Percentiles rank a stretch among this genome's conserved stretches.
These are phyloP conservation scores for Laburnicola sp. DNA, from an alignment of 2,329 filamentous ascomycete genomes.

Conservation along the genomic window DNA sequence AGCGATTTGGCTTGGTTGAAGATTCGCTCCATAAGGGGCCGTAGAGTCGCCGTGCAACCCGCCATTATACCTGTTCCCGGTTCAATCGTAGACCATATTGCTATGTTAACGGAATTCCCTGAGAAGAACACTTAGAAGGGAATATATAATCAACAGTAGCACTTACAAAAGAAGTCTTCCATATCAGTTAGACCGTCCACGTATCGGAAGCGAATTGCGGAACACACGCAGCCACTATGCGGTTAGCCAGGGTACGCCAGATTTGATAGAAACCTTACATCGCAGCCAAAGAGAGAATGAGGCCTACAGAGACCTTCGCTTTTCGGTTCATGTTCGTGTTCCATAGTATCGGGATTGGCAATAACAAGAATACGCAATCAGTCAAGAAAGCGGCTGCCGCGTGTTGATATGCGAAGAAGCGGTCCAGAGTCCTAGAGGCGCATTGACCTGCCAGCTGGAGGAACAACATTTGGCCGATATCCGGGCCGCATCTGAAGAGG, in stretches of 20 bases:
- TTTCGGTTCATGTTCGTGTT: constrained; percentile 58
- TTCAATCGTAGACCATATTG: constrained; percentile 43
- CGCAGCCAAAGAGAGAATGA: constrained; percentile 55
- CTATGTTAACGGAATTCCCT: constrained; percentile 51
- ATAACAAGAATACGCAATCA: constrained; percentile 34
- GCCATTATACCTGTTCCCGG: constrained; percentile 46
- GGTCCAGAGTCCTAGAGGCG: constrained; percentile 51
- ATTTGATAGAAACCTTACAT: constrained; percentile 21
- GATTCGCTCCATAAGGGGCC: constrained; percentile 46
- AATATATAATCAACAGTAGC: background rate
- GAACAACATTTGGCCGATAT: constrained; percentile 34
- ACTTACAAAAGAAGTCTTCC: constrained; percentile 51
- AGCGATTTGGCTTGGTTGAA: constrained; percentile 12
- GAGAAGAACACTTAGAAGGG: constrained; percentile 12
- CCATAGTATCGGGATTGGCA: constrained; percentile 56
- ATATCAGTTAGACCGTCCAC: constrained; percentile 45
- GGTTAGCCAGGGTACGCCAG: constrained; percentile 12
- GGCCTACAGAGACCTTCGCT: constrained; percentile 57
- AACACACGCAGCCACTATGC: constrained; percentile 56
- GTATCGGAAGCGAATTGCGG: constrained; percentile 56
- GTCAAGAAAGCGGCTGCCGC: constrained; percentile 37
- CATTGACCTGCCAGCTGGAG: constrained; percentile 46
- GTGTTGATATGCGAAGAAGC: constrained; percentile 54
- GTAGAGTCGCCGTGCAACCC: constrained; percentile 53
- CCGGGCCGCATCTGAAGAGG: constrained; percentile 54